These are phyloP conservation scores for Xylaria telfairii DNA, from an alignment of 495 filamentous ascomycete species.

Conservation along the genomic window DNA sequence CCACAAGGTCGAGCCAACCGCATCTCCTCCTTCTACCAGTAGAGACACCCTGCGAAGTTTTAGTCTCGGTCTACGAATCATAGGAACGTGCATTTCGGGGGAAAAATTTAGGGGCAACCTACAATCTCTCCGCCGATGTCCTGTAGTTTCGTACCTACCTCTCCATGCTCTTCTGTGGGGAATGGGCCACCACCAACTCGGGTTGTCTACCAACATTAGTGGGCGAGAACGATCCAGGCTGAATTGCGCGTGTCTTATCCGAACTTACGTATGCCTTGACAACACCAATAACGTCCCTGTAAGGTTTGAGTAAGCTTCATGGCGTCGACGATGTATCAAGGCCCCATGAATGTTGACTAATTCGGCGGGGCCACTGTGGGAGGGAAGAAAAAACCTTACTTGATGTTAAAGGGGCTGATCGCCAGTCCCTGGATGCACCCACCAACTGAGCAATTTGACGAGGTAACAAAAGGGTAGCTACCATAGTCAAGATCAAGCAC, in stretches of 20 bases:
- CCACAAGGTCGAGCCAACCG: conserved; percentile 87
- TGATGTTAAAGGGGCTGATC: conserved; percentile 58
- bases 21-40: conserved; percentile 84
- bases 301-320: conserved; percentile 40
- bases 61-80: background rate
- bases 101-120: background rate
- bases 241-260: conserved; percentile 24
- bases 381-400: conserved; percentile 28
- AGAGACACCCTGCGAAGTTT: conserved; percentile 70
- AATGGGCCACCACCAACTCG: conserved; percentile 83
- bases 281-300: conserved; percentile 72
- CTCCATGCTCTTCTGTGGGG: conserved; percentile 78
- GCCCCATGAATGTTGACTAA: background rate
- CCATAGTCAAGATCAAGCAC: conserved; percentile 54
- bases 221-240: background rate
- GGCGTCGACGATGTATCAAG: conserved; percentile 3
- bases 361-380: conserved; percentile 30
- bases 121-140: conserved; percentile 47
- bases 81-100: no score
- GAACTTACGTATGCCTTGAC: conserved; percentile 70
- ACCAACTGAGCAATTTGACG: conserved; percentile 74
- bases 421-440: conserved; percentile 78
- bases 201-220: conserved; percentile 52
- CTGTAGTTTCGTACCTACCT: conserved; percentile 52
- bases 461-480: conserved; percentile 88